A percentile compares a stretch with the other conserved stretches of the same genome.
phyloP scores from a whole-genome alignment of 257 asterid species.

The Nicotiana sylvestris region DNA sequence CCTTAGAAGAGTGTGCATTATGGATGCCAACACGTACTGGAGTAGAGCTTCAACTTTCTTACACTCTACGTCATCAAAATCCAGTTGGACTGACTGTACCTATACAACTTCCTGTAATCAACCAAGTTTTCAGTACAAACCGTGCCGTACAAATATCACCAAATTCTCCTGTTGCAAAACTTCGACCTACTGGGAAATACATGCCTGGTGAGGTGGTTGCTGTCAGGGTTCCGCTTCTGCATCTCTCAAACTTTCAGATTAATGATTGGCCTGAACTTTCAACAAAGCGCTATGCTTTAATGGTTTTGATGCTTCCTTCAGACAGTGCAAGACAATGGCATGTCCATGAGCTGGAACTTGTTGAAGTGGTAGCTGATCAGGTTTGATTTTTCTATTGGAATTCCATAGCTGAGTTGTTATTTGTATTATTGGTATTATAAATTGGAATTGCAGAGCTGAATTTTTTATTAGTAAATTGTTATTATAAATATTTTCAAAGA shows the following conservation, averaged over 20 bases:
- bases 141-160: constrained; percentile 77
- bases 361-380: constrained; percentile 99
- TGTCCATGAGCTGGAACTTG: constrained; percentile 93
- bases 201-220: constrained; percentile 98
- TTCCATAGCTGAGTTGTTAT: not conserved
- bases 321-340: constrained; percentile 99
- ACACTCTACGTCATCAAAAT: constrained; percentile 85
- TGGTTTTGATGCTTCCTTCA: constrained; percentile 97
- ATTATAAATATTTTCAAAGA: not conserved
- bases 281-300: constrained; percentile 84
- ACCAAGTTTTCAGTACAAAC: constrained; percentile 71
- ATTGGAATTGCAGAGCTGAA: not conserved
- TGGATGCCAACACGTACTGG: constrained; percentile 99
- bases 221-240: constrained; percentile 86
- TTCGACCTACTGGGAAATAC: constrained; percentile 71
- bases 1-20: constrained; percentile 88
- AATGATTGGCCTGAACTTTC: constrained; percentile 98
- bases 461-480: not conserved
- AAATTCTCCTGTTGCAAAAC: constrained; percentile 80
- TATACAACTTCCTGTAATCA: constrained; percentile 72
- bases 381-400: constrained; percentile 28
- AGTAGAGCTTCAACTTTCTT: constrained; percentile 87
- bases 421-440: not conserved
- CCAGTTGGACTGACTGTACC: constrained; percentile 92
- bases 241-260: constrained; percentile 86